Percentiles rank a stretch among this genome's conserved stretches.
Conservation (phyloP, 768 basidiomycete genomes). For the Mycena pura region DNA sequence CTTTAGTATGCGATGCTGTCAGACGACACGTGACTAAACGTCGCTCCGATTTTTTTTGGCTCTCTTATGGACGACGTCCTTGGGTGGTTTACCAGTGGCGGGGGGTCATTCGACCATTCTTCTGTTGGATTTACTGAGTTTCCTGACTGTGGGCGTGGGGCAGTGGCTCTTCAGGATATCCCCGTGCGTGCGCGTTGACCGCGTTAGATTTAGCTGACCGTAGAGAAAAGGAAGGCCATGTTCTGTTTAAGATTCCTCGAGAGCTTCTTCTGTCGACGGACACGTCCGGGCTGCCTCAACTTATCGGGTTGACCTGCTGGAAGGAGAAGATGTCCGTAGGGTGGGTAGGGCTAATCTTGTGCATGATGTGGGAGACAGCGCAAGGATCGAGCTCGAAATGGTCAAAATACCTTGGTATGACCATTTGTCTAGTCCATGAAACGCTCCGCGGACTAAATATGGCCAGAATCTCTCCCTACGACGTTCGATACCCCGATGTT, state of each 20-base stretch:
- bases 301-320: conserved; percentile 73
- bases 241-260: conserved; percentile 85
- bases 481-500: conserved; percentile 93
- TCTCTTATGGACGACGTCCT: conserved; percentile 33
- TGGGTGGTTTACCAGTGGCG: conserved; percentile 63
- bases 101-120: conserved; percentile 55
- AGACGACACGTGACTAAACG: background rate
- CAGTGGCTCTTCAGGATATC: conserved; percentile 75
- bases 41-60: background rate
- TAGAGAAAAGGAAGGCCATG: conserved; percentile 66
- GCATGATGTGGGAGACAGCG: conserved; percentile 94
- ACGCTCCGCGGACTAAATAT: background rate
- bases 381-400: conserved; percentile 68
- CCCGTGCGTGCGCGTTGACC: conserved; percentile 49
- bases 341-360: conserved; percentile 90
- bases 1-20: no score
- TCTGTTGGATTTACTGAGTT: conserved; percentile 55
- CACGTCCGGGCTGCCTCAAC: conserved; percentile 69
- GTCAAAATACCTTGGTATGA: conserved; percentile 74
- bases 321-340: conserved; percentile 65
- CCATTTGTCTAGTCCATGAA: background rate
- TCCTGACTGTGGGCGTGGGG: conserved; percentile 72
- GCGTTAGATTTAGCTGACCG: background rate
- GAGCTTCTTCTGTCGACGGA: conserved; percentile 77
- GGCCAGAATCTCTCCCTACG: conserved; percentile 68